Conservation (phyloP, 768 basidiomycete species). For the Psilocybe sp. region DNA sequence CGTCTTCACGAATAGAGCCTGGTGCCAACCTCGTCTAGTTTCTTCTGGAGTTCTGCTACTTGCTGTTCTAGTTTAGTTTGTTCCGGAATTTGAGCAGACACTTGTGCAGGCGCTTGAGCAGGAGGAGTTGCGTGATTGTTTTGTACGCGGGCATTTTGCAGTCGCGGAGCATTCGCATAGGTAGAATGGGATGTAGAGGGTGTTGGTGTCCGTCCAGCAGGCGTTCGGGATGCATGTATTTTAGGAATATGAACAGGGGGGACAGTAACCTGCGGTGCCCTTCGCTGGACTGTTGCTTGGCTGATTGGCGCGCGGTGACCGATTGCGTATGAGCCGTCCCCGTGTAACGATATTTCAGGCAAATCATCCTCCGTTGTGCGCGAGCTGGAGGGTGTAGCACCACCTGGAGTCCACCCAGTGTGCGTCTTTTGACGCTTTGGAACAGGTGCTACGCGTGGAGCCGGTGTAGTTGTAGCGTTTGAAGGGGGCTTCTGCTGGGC, state of each 20-base stretch:
- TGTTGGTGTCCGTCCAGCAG: too few relatives aligned
- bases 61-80: slow-evolving; percentile 16
- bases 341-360: slow-evolving; percentile 61
- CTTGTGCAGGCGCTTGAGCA: too few relatives aligned
- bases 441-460: slow-evolving; percentile 30
- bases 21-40: slow-evolving; percentile 45
- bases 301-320: slow-evolving; percentile 2
- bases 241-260: too few relatives aligned
- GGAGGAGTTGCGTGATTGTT: too few relatives aligned
- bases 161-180: too few relatives aligned
- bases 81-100: neutral
- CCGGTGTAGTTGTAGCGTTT: slow-evolving; percentile 12
- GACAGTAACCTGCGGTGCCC: too few relatives aligned
- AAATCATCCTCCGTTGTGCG: slow-evolving; percentile 44
- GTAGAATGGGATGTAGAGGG: too few relatives aligned
- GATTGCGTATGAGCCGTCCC: slow-evolving; percentile 56
- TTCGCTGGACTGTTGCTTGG: too few relatives aligned
- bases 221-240: too few relatives aligned
- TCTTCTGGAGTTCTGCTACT: slow-evolving; percentile 27
- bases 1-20: slow-evolving; percentile 2
- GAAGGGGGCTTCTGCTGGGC: neutral
- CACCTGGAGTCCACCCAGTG: slow-evolving; percentile 38
- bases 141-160: too few relatives aligned
- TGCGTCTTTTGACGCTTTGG: slow-evolving; percentile 57
- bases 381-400: slow-evolving; percentile 20